Evolutionary conservation across 495 filamentous ascomycete species (phyloP).

Genomic region (Aspergillus asperescens): DNA sequence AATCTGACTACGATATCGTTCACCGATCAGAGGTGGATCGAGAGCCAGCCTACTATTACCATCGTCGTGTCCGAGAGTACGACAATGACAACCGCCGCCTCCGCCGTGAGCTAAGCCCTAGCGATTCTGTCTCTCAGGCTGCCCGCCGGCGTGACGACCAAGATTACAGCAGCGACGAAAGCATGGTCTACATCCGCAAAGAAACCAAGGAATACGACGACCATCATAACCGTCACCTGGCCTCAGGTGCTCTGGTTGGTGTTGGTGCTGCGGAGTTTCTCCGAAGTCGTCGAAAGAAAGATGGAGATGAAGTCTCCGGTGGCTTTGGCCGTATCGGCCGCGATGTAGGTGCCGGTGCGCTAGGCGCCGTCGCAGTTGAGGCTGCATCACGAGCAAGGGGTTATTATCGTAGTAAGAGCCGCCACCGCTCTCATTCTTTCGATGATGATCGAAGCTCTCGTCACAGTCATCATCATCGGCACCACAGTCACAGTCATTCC

Average conservation of each 20-base stretch:
- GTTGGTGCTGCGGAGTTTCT: conserved; percentile 70
- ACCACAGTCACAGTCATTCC: conserved; percentile 34
- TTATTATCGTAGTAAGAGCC: conserved; percentile 61
- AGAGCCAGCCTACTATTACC: conserved; percentile 56
- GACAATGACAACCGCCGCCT: conserved; percentile 46
- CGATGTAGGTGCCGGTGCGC: conserved; percentile 70
- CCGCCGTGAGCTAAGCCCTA: conserved; percentile 52
- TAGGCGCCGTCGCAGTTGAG: conserved; percentile 79
- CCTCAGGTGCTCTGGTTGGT: conserved; percentile 78
- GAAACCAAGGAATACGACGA: conserved; percentile 54
- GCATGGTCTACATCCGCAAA: conserved; percentile 54
- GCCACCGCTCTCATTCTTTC: conserved; percentile 43
- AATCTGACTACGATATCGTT: conserved; percentile 64
- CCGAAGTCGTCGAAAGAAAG: conserved; percentile 57
- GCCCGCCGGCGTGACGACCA: conserved; percentile 36
- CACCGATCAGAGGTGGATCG: conserved; percentile 55
- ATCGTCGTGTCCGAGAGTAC: conserved; percentile 53
- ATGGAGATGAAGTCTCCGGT: conserved; percentile 53
- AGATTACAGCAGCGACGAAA: conserved; percentile 59
- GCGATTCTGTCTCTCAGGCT: conserved; percentile 54
- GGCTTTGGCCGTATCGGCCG: conserved; percentile 62
- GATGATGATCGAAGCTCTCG: conserved; percentile 46
- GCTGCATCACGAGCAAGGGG: conserved; percentile 66
- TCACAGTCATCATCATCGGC: conserved; percentile 33
- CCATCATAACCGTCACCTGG: conserved; percentile 73